phyloP scores from a whole-genome alignment of 805 yeast genomes.

The Saturnispora ahearnii region DNA sequence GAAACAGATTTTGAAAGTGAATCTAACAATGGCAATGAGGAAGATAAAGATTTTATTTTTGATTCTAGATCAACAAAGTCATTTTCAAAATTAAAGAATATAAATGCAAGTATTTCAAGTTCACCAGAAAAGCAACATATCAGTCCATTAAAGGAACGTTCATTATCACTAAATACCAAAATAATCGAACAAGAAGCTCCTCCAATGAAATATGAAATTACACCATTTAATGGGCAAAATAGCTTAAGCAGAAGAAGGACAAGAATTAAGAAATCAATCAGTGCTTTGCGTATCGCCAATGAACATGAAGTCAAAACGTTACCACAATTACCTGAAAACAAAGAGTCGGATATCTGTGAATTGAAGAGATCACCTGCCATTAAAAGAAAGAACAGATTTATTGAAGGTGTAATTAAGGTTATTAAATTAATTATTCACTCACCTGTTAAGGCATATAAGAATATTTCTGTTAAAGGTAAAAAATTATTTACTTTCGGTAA shows the following conservation, averaged over 20 bases:
- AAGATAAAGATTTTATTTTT: background rate
- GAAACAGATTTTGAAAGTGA: background rate
- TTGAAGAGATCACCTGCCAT: conserved; percentile 26
- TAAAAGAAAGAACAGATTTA: conserved; percentile 26
- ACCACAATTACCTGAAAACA: background rate
- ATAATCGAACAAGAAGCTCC: background rate
- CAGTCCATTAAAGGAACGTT: background rate
- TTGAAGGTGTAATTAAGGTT: conserved; percentile 15
- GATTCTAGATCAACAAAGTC: conserved; percentile 4
- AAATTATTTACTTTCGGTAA: conserved; percentile 8
- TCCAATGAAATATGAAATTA: background rate
- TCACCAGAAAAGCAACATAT: background rate
- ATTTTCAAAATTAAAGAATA: background rate
- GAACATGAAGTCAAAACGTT: background rate
- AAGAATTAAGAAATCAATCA: background rate
- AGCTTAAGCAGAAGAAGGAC: background rate
- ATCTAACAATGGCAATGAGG: background rate
- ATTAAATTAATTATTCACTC: conserved; percentile 11
- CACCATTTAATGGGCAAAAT: background rate
- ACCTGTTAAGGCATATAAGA: conserved; percentile 17
- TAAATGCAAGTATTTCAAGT: background rate
- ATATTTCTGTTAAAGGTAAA: conserved; percentile 11
- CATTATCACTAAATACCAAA: background rate
- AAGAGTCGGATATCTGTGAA: conserved; percentile 7
- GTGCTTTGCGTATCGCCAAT: background rate